Conservation (phyloP, 2,329 filamentous ascomycete species). For the Fusarium mangiferae region DNA sequence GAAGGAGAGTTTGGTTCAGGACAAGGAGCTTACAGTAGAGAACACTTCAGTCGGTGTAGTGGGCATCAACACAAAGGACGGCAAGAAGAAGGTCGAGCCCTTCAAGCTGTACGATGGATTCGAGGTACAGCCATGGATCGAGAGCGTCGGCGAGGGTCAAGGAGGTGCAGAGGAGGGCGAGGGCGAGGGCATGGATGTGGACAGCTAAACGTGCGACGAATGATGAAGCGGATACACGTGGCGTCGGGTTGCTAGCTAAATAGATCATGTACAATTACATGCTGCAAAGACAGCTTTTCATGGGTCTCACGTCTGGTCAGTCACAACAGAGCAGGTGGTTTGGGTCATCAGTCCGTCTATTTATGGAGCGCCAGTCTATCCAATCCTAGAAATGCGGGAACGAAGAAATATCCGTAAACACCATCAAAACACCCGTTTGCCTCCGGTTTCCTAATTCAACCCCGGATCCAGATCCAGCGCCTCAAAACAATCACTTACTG, state of each 20-base stretch:
- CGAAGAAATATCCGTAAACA: slow-evolving; percentile 10
- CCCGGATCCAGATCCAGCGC: slow-evolving; percentile 19
- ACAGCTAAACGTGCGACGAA: slow-evolving; percentile 45
- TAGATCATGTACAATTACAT: slow-evolving; percentile 53
- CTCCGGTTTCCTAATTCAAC: slow-evolving; percentile 13
- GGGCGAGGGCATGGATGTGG: slow-evolving; percentile 51
- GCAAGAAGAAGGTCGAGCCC: slow-evolving; percentile 72
- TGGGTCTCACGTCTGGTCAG: slow-evolving; percentile 35
- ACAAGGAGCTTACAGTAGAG: slow-evolving; percentile 96
- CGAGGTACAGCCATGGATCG: slow-evolving; percentile 86
- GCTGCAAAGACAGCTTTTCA: slow-evolving; percentile 45
- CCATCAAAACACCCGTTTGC: slow-evolving; percentile 33
- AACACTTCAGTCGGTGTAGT: slow-evolving; percentile 94
- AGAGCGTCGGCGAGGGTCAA: slow-evolving; percentile 70
- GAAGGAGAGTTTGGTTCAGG: slow-evolving; percentile 95
- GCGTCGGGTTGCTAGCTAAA: slow-evolving; percentile 39
- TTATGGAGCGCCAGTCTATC: slow-evolving; percentile 35
- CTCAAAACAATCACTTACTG: slow-evolving; percentile 56
- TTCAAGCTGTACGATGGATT: slow-evolving; percentile 94
- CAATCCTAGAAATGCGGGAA: slow-evolving; percentile 22
- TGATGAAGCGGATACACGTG: slow-evolving; percentile 29
- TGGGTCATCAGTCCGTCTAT: slow-evolving; percentile 42
- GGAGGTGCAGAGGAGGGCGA: slow-evolving; percentile 51
- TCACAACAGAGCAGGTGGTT: slow-evolving; percentile 9
- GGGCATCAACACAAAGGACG: slow-evolving; percentile 64